phyloP scores from a whole-genome alignment of 2,329 filamentous ascomycete species.

The Achaetomium macrosporum region DNA sequence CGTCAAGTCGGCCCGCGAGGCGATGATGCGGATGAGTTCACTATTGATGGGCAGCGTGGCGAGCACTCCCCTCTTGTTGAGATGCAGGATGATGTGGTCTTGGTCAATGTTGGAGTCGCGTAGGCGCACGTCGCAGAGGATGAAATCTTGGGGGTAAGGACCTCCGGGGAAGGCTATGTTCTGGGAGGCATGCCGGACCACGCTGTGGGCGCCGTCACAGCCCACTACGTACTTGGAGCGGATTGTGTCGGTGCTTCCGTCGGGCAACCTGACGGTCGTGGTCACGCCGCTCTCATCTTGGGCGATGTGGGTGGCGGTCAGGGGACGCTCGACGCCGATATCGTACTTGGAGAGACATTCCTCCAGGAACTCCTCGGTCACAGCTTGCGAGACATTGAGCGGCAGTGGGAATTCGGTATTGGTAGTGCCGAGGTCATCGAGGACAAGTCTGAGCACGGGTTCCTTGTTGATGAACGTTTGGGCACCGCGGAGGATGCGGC shows the following conservation, averaged over 20 bases:
- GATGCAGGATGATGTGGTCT: slow-evolving; percentile 17
- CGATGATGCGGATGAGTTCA: slow-evolving; percentile 27
- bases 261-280: slow-evolving; percentile 22
- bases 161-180: slow-evolving; percentile 37
- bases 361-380: slow-evolving; percentile 32
- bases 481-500: slow-evolving; percentile 34
- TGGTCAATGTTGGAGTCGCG: slow-evolving; percentile 21
- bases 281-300: slow-evolving; percentile 29
- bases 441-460: slow-evolving; percentile 28
- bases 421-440: slow-evolving; percentile 28
- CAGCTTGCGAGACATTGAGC: slow-evolving; percentile 31
- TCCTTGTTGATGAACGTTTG: slow-evolving; percentile 34
- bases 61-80: slow-evolving; percentile 32
- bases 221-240: slow-evolving; percentile 39
- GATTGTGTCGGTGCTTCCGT: slow-evolving; percentile 22
- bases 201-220: slow-evolving; percentile 42
- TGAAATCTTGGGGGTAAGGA: slow-evolving; percentile 38
- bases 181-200: slow-evolving; percentile 35
- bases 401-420: slow-evolving; percentile 31
- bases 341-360: slow-evolving; percentile 27
- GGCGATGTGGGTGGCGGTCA: slow-evolving; percentile 27
- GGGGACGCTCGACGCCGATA: slow-evolving; percentile 26
- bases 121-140: slow-evolving; percentile 37
- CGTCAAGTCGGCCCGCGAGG: slow-evolving; percentile 13
- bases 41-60: slow-evolving; percentile 31